Evolutionary conservation across 2,329 filamentous ascomycete genomes (phyloP).

Genomic region (Hirsutella minnesotensis): DNA sequence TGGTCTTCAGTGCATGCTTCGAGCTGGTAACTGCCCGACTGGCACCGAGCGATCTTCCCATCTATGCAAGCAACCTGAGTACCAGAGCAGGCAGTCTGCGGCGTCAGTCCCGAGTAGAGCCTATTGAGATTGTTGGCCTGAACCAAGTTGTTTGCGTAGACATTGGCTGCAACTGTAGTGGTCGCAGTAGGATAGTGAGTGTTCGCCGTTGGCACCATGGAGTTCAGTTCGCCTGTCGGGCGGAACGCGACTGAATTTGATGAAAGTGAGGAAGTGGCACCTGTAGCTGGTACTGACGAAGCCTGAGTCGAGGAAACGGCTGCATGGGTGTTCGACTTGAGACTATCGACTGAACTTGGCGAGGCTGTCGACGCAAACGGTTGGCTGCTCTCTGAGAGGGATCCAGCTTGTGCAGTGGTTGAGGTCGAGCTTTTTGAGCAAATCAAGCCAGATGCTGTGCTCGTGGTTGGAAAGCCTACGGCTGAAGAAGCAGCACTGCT

Average conservation of each 20-base stretch:
- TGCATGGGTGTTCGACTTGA: too few relatives aligned
- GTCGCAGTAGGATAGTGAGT: slow-evolving; percentile 23
- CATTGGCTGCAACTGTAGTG: slow-evolving; percentile 26
- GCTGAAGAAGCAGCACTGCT: too few relatives aligned
- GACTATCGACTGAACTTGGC: too few relatives aligned
- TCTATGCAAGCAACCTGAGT: slow-evolving; percentile 41
- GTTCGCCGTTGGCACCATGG: slow-evolving; percentile 29
- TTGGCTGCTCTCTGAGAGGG: too few relatives aligned
- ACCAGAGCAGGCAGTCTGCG: slow-evolving; percentile 31
- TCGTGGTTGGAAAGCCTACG: too few relatives aligned
- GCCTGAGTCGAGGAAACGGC: too few relatives aligned
- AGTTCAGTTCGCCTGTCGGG: slow-evolving; percentile 24
- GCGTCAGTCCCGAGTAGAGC: slow-evolving; percentile 30
- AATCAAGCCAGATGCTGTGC: too few relatives aligned
- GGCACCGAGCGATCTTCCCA: slow-evolving; percentile 36
- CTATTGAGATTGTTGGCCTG: slow-evolving; percentile 33
- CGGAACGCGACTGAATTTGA: background rate
- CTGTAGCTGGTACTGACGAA: too few relatives aligned
- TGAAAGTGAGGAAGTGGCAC: background rate
- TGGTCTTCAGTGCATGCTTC: slow-evolving; percentile 20
- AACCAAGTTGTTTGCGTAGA: slow-evolving; percentile 33
- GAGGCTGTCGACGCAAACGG: too few relatives aligned
- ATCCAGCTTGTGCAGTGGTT: too few relatives aligned
- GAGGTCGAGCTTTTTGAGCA: too few relatives aligned
- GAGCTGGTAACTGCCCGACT: slow-evolving; percentile 29